Evolutionary conservation across 108 stramenopile species (phyloP).

Genomic region (Fistulifera solaris): DNA sequence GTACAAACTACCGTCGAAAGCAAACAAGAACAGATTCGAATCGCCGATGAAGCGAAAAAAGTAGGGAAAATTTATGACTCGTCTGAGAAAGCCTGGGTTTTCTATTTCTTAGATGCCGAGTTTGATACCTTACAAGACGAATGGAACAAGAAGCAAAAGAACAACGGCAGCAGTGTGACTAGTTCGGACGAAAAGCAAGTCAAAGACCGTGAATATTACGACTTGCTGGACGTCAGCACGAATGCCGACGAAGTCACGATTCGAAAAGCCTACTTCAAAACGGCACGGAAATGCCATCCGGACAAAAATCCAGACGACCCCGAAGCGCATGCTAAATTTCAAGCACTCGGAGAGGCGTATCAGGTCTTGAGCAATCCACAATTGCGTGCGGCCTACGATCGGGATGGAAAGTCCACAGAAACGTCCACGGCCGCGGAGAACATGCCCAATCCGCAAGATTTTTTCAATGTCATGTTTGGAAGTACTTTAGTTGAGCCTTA

Average conservation of each 20-base stretch:
- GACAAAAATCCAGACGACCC: slow-evolving; percentile 84
- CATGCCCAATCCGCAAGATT: slow-evolving; percentile 65
- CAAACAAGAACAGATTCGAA: too few relatives aligned
- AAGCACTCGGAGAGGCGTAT: slow-evolving; percentile 84
- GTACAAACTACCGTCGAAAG: too few relatives aligned
- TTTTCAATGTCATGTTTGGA: slow-evolving; percentile 88
- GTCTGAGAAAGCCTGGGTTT: too few relatives aligned
- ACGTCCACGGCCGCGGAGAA: slow-evolving; percentile 34
- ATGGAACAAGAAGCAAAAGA: background rate
- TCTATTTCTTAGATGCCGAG: background rate
- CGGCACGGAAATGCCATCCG: slow-evolving; percentile 70
- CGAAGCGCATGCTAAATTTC: slow-evolving; percentile 76
- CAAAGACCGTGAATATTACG: slow-evolving; percentile 77
- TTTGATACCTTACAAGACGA: background rate
- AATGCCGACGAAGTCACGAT: slow-evolving; percentile 76
- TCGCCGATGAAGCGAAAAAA: too few relatives aligned
- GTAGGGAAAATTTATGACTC: too few relatives aligned
- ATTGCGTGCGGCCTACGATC: slow-evolving; percentile 77
- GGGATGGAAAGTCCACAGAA: slow-evolving; percentile 60
- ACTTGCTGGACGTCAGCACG: slow-evolving; percentile 72
- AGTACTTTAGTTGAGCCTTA: slow-evolving; percentile 47
- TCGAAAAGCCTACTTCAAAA: slow-evolving; percentile 87
- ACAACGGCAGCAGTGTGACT: background rate
- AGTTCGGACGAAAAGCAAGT: slow-evolving; percentile 34
- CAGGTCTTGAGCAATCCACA: slow-evolving; percentile 79